Conservation (phyloP, 2,329 filamentous ascomycete species). For the Exophiala oligosperma region DNA sequence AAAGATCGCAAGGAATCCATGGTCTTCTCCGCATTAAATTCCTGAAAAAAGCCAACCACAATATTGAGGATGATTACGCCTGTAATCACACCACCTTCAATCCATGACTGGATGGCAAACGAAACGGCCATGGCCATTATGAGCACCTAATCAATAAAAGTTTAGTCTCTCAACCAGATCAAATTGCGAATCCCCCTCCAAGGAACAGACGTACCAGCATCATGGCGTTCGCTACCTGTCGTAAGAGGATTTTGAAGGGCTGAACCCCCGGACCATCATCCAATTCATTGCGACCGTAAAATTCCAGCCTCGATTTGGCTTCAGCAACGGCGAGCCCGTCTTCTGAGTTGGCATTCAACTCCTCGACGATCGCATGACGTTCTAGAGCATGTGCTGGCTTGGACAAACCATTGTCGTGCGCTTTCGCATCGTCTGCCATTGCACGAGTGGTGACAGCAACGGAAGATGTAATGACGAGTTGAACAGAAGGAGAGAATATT, state of each 20-base stretch:
- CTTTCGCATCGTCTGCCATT: slow-evolving; percentile 12
- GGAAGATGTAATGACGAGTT: background rate
- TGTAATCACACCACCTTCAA: slow-evolving; percentile 60
- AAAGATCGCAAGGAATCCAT: slow-evolving; percentile 53
- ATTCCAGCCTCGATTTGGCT: slow-evolving; percentile 55
- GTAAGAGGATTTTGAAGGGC: slow-evolving; percentile 68
- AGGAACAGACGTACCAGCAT: slow-evolving; percentile 53
- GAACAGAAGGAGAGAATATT: too few relatives aligned
- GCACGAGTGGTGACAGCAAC: background rate
- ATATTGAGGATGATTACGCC: slow-evolving; percentile 61
- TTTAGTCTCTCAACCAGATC: background rate
- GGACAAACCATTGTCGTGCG: slow-evolving; percentile 52
- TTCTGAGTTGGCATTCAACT: slow-evolving; percentile 57
- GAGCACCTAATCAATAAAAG: slow-evolving; percentile 37
- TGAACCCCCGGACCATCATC: slow-evolving; percentile 66
- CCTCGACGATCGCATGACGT: slow-evolving; percentile 52
- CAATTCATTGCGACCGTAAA: slow-evolving; percentile 64
- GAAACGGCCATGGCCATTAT: slow-evolving; percentile 60
- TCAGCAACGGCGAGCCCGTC: slow-evolving; percentile 59
- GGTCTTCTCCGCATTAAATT: slow-evolving; percentile 54
- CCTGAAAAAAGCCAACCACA: slow-evolving; percentile 58
- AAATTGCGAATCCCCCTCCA: background rate
- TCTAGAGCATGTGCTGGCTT: slow-evolving; percentile 63
- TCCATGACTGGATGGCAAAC: slow-evolving; percentile 60
- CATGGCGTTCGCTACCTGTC: slow-evolving; percentile 69